These are phyloP conservation scores for Trypanosoma vivax DNA, from an alignment of 208 protist genomes.

Conservation along the genomic window DNA sequence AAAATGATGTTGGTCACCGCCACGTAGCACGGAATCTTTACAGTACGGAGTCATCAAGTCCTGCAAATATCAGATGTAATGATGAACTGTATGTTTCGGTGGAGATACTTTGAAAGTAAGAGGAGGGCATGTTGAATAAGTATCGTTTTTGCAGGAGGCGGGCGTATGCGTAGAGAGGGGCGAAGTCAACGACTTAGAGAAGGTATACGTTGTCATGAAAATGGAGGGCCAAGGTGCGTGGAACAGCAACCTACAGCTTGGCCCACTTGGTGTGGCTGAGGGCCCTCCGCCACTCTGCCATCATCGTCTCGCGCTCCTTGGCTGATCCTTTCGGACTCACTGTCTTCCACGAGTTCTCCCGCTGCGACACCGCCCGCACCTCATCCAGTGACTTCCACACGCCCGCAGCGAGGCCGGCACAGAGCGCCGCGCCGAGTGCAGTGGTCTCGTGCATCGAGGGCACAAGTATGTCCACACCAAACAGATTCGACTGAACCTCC, in stretches of 20 bases:
- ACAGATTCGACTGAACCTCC: constrained; percentile 93
- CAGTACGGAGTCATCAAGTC: too few relatives aligned
- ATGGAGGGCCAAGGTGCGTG: background rate
- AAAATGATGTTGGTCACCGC: too few relatives aligned
- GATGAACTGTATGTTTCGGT: too few relatives aligned
- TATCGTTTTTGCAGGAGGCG: too few relatives aligned
- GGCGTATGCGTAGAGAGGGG: background rate
- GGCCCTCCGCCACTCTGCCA: constrained; percentile 47
- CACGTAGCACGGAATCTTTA: too few relatives aligned
- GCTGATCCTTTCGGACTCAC: constrained; percentile 22
- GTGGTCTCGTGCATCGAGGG: constrained; percentile 73
- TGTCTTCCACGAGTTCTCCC: constrained; percentile 22
- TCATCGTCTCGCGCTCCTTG: constrained; percentile 22
- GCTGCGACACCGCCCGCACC: constrained; percentile 19
- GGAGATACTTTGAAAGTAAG: too few relatives aligned
- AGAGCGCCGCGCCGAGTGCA: constrained; percentile 68
- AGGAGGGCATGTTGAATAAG: too few relatives aligned
- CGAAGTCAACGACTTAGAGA: constrained; percentile 6
- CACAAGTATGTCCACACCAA: constrained; percentile 57
- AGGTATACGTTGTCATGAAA: background rate
- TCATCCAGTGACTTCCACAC: constrained; percentile 64
- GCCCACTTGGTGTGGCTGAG: constrained; percentile 51
- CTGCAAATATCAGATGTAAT: too few relatives aligned
- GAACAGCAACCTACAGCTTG: constrained; percentile 41
- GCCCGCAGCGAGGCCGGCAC: constrained; percentile 56